A percentile compares a stretch with the other conserved stretches of the same genome.
These are phyloP conservation scores for Taphrina populina DNA, from an alignment of 1,139 yeast species.

Conservation along the genomic window DNA sequence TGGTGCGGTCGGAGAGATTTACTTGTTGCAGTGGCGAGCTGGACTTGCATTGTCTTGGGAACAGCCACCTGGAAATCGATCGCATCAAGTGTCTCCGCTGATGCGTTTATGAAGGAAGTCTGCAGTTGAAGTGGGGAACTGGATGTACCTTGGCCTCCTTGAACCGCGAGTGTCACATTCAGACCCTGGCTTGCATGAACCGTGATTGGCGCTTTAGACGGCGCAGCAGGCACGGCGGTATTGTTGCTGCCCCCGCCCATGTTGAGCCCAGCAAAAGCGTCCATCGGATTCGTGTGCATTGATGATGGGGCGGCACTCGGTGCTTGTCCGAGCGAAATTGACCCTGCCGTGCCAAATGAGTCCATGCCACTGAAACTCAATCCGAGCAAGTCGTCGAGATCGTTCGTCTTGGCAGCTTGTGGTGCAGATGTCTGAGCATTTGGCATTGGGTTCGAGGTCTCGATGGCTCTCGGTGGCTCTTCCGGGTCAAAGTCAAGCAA, in stretches of 20 bases:
- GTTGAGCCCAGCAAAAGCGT: constrained; percentile 23
- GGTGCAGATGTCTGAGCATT: constrained; percentile 6
- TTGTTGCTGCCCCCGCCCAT: constrained; percentile 1
- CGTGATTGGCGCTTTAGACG: constrained; percentile 2
- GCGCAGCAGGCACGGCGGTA: neutral
- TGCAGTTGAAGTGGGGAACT: constrained; percentile 35
- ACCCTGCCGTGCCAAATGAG: constrained; percentile 22
- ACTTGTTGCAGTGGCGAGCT: constrained; percentile 68
- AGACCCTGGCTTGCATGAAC: constrained; percentile 9
- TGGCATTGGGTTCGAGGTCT: constrained; percentile 5
- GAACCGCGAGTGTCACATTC: constrained; percentile 3
- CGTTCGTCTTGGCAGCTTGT: constrained; percentile 13
- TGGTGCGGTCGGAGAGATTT: constrained; percentile 55
- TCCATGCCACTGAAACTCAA: constrained; percentile 29
- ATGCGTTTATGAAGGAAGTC: constrained; percentile 48
- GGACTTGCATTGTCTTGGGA: constrained; percentile 67
- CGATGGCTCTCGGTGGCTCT: constrained; percentile 13
- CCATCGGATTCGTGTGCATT: constrained; percentile 7
- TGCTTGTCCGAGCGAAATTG: constrained; percentile 27
- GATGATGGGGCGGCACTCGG: constrained; percentile 2
- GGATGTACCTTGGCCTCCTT: constrained; percentile 9
- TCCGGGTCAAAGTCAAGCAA: constrained; percentile 31
- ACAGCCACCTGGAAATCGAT: constrained; percentile 77
- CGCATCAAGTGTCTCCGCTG: constrained; percentile 48
- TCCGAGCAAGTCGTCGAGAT: constrained; percentile 32